Base-by-base conservation (phyloP, 1,139 yeast genomes). In the Sugiyamaella novakii region DNA sequence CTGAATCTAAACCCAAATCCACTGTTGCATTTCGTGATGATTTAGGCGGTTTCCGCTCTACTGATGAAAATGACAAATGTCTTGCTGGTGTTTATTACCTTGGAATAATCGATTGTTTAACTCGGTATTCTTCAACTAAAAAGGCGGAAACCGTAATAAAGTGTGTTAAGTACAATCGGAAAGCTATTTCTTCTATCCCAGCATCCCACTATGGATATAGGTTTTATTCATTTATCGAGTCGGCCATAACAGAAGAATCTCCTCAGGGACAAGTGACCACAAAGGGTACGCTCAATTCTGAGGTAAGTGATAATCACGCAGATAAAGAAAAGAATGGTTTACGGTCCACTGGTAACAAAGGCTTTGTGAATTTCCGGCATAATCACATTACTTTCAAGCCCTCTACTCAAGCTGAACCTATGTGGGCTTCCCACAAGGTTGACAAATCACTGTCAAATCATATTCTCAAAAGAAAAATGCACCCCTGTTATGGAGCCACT, bases 81-180 rank as follows among this genome's bases (percentile, higher is more conserved):
- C 65, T 80, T 41, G 74, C 79, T 22, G 81, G 85, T 52, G 80
- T 94, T 11, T 94, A 92, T 68, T 94, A 91, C 63, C 71, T 92
- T 59, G 98, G 98, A n/a, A 83, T 92, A 40, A 94, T 92, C 60
- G 99, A 92, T 65, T 91, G 96, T 67, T 73, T 92, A 56, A 94
- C 98, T 0, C 81, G 84, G 53, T 94, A 94, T 64, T 84, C 89
- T 1, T 67, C 83, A 19, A 70, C 81, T 59, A 94, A 94, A 64
- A 77, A 79, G 54, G 66, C 89, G 41, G 99, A 94, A 65, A 92
- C 98, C 0, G 80, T 87, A 57, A 86, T 91, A 83, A 77, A 96
- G 65, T 76, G 87, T 7, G 60, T 94, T 33, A 77, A 80, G 33
- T 87, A 88, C 62, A 77, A 81, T 28, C 73, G 91, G 51, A 75